Evolutionary conservation across 2,329 filamentous ascomycete genomes (phyloP), one percentile per base, ranked within the genome.

Genomic region (Stagonosporopsis vannaccii): DNA sequence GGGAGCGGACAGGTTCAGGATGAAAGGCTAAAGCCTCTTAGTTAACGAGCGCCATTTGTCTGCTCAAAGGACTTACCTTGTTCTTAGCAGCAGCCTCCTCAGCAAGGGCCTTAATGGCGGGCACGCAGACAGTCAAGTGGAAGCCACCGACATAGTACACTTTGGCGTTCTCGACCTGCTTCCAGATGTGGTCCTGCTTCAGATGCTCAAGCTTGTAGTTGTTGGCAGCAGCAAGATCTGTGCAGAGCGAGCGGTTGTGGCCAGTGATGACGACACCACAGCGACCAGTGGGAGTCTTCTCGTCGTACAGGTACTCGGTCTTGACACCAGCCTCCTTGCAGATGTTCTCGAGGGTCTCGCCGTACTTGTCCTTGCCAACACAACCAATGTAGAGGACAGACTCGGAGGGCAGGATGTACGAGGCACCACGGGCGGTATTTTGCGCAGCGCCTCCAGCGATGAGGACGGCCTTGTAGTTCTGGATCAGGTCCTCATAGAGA

Each of bases 261-360:
- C 92, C 95, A 33, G 94, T 99, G 79, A 99, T 97, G 78, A 99
- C 86, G 65, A 95, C 95, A 79, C 91, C 95, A 79, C 95, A 99
- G 73, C 93, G 91, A 70, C 95, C 95, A 32, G 95, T 99, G 64
- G 91, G 89, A 69, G 89, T 83, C 75, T 86, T 84, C 69, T 90
- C 85, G 76, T 98, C 94, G 73, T 97, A 88, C 66, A 91, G 91
- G 85, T 99, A 99, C 82, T 97, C 92, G 69, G 95, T 92, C 72
- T 92, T 89, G 62, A 98, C 88, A 70, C 95, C 95, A 66, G 90
- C 94, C 73, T 92, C 83, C 79, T 89, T 87, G 79, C 92, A 93
- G 73, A 94, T 92, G 67, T 95, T 88, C 71, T 87, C 86, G 59
- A 99, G 89, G 70, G 90, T 92, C 62, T 93, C 89, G 70, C 92